These are phyloP conservation scores for Sherardia arvensis DNA, from an alignment of 257 asterid genomes.

Conservation along the genomic window DNA sequence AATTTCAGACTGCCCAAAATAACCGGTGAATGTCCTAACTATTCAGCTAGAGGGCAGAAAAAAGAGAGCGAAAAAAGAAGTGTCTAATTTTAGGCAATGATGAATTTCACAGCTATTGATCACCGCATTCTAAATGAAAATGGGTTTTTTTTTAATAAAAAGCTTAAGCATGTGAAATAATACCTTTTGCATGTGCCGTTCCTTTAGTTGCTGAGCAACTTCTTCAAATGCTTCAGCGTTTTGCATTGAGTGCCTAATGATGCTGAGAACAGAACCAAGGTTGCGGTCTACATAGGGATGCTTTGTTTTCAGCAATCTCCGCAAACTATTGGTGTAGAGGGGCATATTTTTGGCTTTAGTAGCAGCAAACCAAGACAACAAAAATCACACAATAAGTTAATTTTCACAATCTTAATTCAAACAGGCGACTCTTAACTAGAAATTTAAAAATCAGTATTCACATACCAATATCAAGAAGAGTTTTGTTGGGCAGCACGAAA, in stretches of 20 bases:
- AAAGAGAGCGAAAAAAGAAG: background rate
- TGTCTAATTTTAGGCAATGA: background rate
- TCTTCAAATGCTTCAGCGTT: slow-evolving; percentile 71
- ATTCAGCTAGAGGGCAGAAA: background rate
- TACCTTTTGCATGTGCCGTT: slow-evolving; percentile 50
- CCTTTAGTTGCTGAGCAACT: slow-evolving; percentile 51
- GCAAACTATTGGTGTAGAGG: slow-evolving; percentile 49
- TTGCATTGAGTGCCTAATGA: slow-evolving; percentile 70
- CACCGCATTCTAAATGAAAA: background rate
- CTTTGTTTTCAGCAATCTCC: slow-evolving; percentile 57
- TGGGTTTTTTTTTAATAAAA: background rate
- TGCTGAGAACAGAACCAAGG: slow-evolving; percentile 61
- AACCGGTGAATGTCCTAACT: background rate
- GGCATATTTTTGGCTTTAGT: slow-evolving; percentile 90
- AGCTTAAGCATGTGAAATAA: slow-evolving; percentile 12
- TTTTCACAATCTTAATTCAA: slow-evolving; percentile 6
- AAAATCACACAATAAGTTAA: background rate
- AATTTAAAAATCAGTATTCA: slow-evolving; percentile 10
- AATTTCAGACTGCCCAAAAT: background rate
- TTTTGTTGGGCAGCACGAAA: slow-evolving; percentile 76
- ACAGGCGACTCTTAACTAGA: slow-evolving; percentile 8
- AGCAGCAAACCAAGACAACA: slow-evolving; percentile 12
- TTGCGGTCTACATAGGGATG: slow-evolving; percentile 77
- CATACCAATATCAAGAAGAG: slow-evolving; percentile 83
- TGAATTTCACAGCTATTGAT: background rate